phyloP scores from a whole-genome alignment of 2,329 filamentous ascomycete genomes.

The Penicillium concentricum region DNA sequence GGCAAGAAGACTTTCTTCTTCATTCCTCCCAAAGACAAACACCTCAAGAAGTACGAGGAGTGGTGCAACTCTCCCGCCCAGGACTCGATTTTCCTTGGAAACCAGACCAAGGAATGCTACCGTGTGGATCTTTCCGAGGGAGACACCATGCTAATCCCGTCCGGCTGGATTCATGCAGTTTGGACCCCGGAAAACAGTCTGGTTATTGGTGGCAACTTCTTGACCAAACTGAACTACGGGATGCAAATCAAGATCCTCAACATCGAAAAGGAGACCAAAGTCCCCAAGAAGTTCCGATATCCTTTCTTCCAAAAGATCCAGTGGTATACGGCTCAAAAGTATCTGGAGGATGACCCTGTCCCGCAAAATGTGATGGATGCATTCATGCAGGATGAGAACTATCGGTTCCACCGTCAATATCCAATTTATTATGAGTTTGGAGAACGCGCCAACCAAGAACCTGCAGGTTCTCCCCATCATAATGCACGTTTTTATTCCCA shows the following conservation, averaged over 20 bases:
- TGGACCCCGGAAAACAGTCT: constrained; percentile 69
- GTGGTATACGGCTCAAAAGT: constrained; percentile 66
- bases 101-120: constrained; percentile 65
- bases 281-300: constrained; percentile 64
- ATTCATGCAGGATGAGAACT: constrained; percentile 55
- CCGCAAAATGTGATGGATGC: constrained; percentile 55
- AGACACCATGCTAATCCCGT: constrained; percentile 69
- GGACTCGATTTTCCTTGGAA: constrained; percentile 64
- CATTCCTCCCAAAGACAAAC: constrained; percentile 66
- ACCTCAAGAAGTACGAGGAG: constrained; percentile 69
- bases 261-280: constrained; percentile 66
- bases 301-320: constrained; percentile 69
- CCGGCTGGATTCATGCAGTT: constrained; percentile 70
- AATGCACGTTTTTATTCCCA: constrained; percentile 63
- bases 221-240: constrained; percentile 63
- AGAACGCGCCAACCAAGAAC: constrained; percentile 52
- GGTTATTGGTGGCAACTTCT: constrained; percentile 69
- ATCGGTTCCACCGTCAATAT: constrained; percentile 53
- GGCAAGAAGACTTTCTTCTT: constrained; percentile 71
- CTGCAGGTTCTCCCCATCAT: constrained; percentile 54
- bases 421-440: constrained; percentile 61
- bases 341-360: constrained; percentile 64
- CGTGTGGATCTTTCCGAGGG: constrained; percentile 64
- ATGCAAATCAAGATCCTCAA: constrained; percentile 66
- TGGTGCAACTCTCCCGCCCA: constrained; percentile 68